These are phyloP conservation scores for Ophiobolus disseminans DNA, from an alignment of 2,329 filamentous ascomycete species.

Conservation along the genomic window DNA sequence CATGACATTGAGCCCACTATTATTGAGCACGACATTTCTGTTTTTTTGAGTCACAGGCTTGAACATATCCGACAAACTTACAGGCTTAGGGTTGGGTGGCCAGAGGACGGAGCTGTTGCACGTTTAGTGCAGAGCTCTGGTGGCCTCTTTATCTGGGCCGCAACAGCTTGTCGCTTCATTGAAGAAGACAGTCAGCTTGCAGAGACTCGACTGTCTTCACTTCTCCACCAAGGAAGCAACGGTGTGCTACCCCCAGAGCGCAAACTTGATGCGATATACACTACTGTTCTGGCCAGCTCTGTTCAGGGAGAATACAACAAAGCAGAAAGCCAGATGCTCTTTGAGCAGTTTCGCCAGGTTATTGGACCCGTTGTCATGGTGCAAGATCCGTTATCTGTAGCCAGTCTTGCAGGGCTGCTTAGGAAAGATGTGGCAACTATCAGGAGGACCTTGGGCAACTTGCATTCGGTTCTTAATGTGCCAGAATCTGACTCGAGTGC, in stretches of 20 bases:
- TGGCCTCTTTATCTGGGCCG: conserved; percentile 1
- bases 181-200: neutral
- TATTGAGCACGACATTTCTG: conserved; percentile 12
- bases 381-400: conserved; percentile 1
- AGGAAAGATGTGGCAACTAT: neutral
- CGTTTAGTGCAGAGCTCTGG: neutral
- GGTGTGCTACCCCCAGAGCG: neutral
- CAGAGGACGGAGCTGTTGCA: neutral
- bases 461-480: conserved; percentile 18
- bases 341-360: conserved; percentile 4
- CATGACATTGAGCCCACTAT: conserved; percentile 10
- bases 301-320: conserved; percentile 3
- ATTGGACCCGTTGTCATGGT: conserved; percentile 8
- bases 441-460: conserved; percentile 1
- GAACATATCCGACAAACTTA: neutral
- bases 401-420: conserved; percentile 9
- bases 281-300: conserved; percentile 11
- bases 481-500: conserved; percentile 5
- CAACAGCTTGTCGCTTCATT: conserved; percentile 2
- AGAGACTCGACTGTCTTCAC: neutral
- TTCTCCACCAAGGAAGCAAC: neutral
- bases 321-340: conserved; percentile 3
- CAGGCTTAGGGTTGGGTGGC: neutral
- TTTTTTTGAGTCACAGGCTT: neutral
- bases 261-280: conserved; percentile 14